Percentiles rank a stretch among this genome's conserved stretches.
Conservation (phyloP, 163 green algal genomes). For the Chloromonas sp. region DNA sequence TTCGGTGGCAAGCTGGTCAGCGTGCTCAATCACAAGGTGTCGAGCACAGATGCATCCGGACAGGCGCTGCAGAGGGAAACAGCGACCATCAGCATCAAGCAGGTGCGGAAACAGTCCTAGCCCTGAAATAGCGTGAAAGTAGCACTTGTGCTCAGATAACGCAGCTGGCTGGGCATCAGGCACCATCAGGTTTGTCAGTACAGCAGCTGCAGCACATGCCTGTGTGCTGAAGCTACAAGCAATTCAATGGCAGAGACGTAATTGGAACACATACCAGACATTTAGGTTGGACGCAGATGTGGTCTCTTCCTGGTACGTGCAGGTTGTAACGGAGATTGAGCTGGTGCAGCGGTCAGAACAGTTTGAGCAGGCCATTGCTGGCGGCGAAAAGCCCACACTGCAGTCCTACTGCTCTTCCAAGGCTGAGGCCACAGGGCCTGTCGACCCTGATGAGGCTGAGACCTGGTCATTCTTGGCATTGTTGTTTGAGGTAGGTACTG, state of each 20-base stretch:
- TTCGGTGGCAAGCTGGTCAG: conserved; percentile 85
- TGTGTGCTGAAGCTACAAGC: too few relatives aligned
- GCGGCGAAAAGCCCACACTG: conserved; percentile 11
- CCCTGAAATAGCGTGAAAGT: background rate
- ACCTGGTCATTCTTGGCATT: conserved; percentile 88
- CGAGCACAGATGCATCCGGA: conserved; percentile 37
- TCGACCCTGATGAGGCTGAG: conserved; percentile 57
- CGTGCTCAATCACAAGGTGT: conserved; percentile 47
- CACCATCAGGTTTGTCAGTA: too few relatives aligned
- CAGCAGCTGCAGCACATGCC: too few relatives aligned
- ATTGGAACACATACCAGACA: too few relatives aligned
- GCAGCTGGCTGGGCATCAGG: too few relatives aligned
- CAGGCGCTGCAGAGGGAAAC: conserved; percentile 15
- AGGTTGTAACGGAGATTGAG: conserved; percentile 71
- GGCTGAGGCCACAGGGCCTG: conserved; percentile 15
- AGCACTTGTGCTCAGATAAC: background rate
- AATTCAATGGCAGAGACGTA: too few relatives aligned
- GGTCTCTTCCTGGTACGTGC: background rate
- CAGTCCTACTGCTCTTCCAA: conserved; percentile 66
- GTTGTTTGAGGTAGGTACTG: conserved; percentile 68
- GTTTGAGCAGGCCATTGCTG: conserved; percentile 74
- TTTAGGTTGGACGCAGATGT: too few relatives aligned
- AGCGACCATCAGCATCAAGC: conserved; percentile 17
- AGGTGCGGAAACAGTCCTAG: conserved; percentile 70
- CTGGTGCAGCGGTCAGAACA: conserved; percentile 57